Evolutionary conservation across 495 filamentous ascomycete genomes (phyloP).

Genomic region (Aspergillus affinis): DNA sequence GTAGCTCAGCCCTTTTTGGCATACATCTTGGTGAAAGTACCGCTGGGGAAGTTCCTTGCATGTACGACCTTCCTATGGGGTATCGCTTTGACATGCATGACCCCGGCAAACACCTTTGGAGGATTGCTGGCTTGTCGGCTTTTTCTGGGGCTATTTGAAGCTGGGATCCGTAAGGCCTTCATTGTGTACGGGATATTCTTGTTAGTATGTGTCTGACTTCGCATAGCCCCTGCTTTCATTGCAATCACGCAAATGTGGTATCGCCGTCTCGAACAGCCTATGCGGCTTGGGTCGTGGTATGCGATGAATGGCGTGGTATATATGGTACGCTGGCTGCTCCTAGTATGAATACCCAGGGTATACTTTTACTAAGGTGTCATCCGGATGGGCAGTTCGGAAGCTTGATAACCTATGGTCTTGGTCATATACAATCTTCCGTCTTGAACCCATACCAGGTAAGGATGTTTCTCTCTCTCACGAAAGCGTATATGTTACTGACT

Average conservation of each 20-base stretch:
- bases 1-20: slow-evolving; percentile 43
- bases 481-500: not conserved
- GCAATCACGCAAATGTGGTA: slow-evolving; percentile 66
- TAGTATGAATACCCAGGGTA: too few relatives aligned
- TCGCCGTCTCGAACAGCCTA: slow-evolving; percentile 57
- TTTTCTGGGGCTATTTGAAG: slow-evolving; percentile 64
- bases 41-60: slow-evolving; percentile 52
- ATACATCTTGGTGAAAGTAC: slow-evolving; percentile 40
- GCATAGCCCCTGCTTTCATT: slow-evolving; percentile 56
- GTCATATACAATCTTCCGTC: slow-evolving; percentile 52
- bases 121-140: slow-evolving; percentile 57
- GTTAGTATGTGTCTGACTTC: not conserved
- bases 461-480: slow-evolving; percentile 1
- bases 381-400: slow-evolving; percentile 34
- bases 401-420: slow-evolving; percentile 58
- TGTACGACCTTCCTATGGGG: slow-evolving; percentile 62
- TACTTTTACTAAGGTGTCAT: slow-evolving; percentile 1
- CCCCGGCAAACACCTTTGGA: slow-evolving; percentile 54
- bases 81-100: slow-evolving; percentile 51
- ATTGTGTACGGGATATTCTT: not conserved
- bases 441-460: slow-evolving; percentile 56
- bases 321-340: slow-evolving; percentile 36
- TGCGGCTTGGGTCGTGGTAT: slow-evolving; percentile 59
- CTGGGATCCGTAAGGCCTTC: slow-evolving; percentile 37
- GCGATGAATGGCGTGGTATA: slow-evolving; percentile 57